phyloP scores from a whole-genome alignment of 805 yeast species.

The Wickerhamiella cacticola region DNA sequence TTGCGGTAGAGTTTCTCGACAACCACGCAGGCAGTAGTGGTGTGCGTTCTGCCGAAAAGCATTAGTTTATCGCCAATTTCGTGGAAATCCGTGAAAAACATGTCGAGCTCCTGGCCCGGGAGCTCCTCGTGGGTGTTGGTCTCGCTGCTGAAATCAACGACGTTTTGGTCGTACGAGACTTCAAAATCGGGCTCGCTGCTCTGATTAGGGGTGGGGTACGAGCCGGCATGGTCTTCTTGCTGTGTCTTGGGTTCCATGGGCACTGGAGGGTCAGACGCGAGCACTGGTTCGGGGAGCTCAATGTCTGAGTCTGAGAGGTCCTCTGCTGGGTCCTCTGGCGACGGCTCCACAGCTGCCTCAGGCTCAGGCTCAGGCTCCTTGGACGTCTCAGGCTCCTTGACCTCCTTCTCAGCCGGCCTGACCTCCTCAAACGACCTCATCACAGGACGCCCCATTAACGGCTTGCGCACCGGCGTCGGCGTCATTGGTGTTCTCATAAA shows the following conservation, averaged over 20 bases:
- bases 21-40: constrained; percentile 50
- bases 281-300: not conserved
- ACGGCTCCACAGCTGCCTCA: not conserved
- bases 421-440: not conserved
- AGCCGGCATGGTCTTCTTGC: not conserved
- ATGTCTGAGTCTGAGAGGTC: not conserved
- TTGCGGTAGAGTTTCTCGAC: constrained; percentile 58
- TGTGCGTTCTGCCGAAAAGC: constrained; percentile 66
- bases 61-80: constrained; percentile 61
- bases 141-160: constrained; percentile 7
- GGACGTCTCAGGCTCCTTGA: not conserved
- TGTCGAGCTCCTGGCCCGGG: constrained; percentile 38
- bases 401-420: not conserved
- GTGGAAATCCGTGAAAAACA: constrained; percentile 85
- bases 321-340: not conserved
- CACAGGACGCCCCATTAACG: not conserved
- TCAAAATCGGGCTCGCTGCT: constrained; percentile 8
- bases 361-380: not conserved
- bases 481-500: not conserved
- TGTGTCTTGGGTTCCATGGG: too few relatives aligned
- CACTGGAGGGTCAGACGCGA: not conserved
- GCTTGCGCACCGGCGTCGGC: not conserved
- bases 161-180: constrained; percentile 6
- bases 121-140: constrained; percentile 32
- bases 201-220: constrained; percentile 7